Evolutionary conservation across 306 rosid genomes (phyloP), one percentile per base, ranked within the genome.

Genomic region (Prosopis cineraria): DNA sequence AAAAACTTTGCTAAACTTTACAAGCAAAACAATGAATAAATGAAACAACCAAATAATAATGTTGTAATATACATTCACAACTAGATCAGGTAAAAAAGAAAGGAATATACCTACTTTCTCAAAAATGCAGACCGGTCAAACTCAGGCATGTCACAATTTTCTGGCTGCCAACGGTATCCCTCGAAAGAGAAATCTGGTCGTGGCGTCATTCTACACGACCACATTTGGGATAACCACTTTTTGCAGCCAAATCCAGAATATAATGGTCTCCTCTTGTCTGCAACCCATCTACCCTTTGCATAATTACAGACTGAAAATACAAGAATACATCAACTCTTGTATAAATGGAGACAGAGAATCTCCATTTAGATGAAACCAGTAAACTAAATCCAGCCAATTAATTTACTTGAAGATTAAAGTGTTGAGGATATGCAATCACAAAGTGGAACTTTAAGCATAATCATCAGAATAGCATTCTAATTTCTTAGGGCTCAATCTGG

Each of bases 261-360:
- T 71, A 89, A 81, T 7, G 98, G 98, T 30, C 90, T 79, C 72
- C 69, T 75, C 67, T 78, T 85, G 80, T 93, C 97, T 68, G 89
- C 89, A 75, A 91, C 85, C 98, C 99, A 95, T 81, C 87, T 88
- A 79, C 99, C 99, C 80, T 87, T 88, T 78, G 96, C 98, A 79
- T 89, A 91, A 85, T 91, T 82, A 84, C 99, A 95, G 59, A 20
- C 98, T 95, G 90, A 77, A 88, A 34, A 82, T 29, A 71, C 68
- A 43, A 79, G 12, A 82, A 78, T 69, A 69, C 73, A 81, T 75
- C 63, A 73, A 59, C 10, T 58, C 76, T 75, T n/a, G 69, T 8
- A 72, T 33, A 5, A 58, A 40, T n/a, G 30, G 36, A 56, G 69
- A 58, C 58, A 34, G 22, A 14, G 33, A 75, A 37, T 13, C 41